Base-by-base conservation (phyloP, 768 basidiomycete genomes). In the Trametes maxima region DNA sequence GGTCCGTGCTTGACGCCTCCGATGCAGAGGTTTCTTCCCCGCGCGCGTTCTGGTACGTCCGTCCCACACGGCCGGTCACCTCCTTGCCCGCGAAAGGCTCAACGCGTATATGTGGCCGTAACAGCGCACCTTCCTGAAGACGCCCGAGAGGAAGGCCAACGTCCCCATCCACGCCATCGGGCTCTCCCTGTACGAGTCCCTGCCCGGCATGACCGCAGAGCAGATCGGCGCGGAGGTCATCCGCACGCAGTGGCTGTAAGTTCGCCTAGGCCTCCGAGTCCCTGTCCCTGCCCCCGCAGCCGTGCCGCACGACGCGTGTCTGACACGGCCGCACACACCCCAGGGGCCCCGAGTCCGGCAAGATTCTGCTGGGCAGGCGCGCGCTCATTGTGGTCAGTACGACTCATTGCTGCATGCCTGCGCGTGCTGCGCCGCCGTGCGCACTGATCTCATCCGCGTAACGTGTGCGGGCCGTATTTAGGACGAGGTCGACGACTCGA, bases 161-260 rank as follows among this genome's bases (percentile, higher is more conserved):
- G 86, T 98, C 53, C 91, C 93, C 48, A 97, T 98, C 65, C 92
- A 95, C 73, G 96, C 97, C 5, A 98, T 99, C 65, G 95, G 97
- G 2, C 84, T 99, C 35, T 95, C 94, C 5, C 81, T 99, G 3
- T 99, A 99, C 68, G 97, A 99, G 73, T 85, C 90, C 25, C 80
- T 98, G 17, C 87, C 87, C 5, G 92, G 88, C 17, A 83, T 85
- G 3, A 85, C 85, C 1, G 85, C 75, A 28, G 86, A 94, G 67
- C 84, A 88, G 72, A 82, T 94, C 52, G 92, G 92, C 50, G 82
- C 78, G 60, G 88, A 97, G 72, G 93, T 99, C 65, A 79, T 97
- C 67, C 84, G 95, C 56, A 99, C 95, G 16, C 97, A 99, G 75
- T 99, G 97, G 97, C 79, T 98, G 90, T 92, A 73, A 72, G 89